Evolutionary conservation across 2,329 filamentous ascomycete genomes (phyloP).

Genomic region (Fusarium camptoceras): DNA sequence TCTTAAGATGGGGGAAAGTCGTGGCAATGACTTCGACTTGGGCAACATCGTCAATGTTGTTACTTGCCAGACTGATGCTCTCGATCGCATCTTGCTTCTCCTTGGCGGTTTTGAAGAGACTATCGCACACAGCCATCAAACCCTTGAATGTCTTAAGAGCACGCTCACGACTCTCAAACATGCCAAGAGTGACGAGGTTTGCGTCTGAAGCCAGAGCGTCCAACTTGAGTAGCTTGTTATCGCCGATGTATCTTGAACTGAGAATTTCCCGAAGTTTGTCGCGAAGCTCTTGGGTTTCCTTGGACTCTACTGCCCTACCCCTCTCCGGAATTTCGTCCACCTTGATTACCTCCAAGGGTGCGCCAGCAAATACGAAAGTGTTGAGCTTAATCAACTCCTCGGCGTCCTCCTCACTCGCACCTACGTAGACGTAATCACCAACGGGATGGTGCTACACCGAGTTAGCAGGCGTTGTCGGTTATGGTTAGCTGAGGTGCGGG

Average conservation of each 20-base stretch:
- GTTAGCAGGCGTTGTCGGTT: slow-evolving; percentile 70
- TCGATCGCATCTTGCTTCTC: slow-evolving; percentile 82
- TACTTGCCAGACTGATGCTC: slow-evolving; percentile 84
- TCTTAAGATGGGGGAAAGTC: slow-evolving; percentile 86
- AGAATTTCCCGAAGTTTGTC: slow-evolving; percentile 78
- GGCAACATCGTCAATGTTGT: slow-evolving; percentile 78
- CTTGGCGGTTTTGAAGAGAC: slow-evolving; percentile 76
- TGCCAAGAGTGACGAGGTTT: slow-evolving; percentile 77
- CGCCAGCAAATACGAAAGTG: slow-evolving; percentile 75
- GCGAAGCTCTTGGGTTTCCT: slow-evolving; percentile 70
- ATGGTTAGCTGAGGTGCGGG: slow-evolving; percentile 36
- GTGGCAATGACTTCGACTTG: slow-evolving; percentile 80
- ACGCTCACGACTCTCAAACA: slow-evolving; percentile 77
- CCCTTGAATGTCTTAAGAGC: slow-evolving; percentile 92
- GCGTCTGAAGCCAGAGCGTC: slow-evolving; percentile 80
- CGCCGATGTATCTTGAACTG: slow-evolving; percentile 76
- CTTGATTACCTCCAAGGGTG: slow-evolving; percentile 67
- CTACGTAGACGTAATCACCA: slow-evolving; percentile 77
- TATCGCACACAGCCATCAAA: slow-evolving; percentile 86
- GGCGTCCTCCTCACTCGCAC: slow-evolving; percentile 72
- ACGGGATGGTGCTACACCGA: slow-evolving; percentile 74
- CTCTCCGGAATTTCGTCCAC: slow-evolving; percentile 55
- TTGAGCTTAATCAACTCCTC: slow-evolving; percentile 75
- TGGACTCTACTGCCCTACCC: slow-evolving; percentile 60
- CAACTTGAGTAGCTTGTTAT: slow-evolving; percentile 82